Evolutionary conservation across 2,329 filamentous ascomycete genomes (phyloP).

Genomic region (Pseudogymnoascus sp.): DNA sequence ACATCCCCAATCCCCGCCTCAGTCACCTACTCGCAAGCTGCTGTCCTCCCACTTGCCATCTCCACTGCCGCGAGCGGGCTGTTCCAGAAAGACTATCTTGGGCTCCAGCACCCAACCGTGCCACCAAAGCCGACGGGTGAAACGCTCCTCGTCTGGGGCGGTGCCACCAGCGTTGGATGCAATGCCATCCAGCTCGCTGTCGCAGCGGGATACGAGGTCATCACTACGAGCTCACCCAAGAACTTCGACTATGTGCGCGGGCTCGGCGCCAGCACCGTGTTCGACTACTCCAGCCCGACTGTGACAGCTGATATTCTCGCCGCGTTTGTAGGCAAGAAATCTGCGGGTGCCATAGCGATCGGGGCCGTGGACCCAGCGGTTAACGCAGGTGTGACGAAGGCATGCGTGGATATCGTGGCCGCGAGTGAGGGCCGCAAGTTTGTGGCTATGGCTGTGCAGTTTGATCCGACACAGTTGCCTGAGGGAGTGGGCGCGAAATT

Average conservation of each 20-base stretch:
- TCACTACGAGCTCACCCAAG: constrained; percentile 29
- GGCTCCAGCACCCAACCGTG: constrained; percentile 19
- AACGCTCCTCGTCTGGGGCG: constrained; percentile 17
- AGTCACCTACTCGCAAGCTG: constrained; percentile 26
- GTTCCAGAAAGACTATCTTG: constrained; percentile 20
- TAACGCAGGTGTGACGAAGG: constrained; percentile 14
- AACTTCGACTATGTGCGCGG: constrained; percentile 30
- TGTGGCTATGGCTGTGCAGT: background rate
- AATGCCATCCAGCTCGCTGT: constrained; percentile 36
- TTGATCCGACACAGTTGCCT: background rate
- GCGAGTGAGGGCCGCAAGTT: constrained; percentile 20
- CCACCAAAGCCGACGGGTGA: constrained; percentile 14
- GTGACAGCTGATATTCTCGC: constrained; percentile 25
- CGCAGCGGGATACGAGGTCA: constrained; percentile 33
- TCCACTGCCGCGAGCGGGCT: constrained; percentile 28
- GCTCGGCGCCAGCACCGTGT: constrained; percentile 32
- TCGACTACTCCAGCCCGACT: constrained; percentile 30
- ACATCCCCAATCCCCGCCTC: constrained; percentile 23
- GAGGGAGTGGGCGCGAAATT: constrained; percentile 20
- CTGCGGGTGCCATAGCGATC: constrained; percentile 29
- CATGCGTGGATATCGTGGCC: constrained; percentile 21
- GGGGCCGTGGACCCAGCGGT: constrained; percentile 11
- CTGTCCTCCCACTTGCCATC: constrained; percentile 28
- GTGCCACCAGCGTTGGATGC: constrained; percentile 15
- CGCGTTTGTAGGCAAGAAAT: constrained; percentile 24